Evolutionary conservation across 768 basidiomycete species (phyloP), one percentile per base, ranked within the genome.

Genomic region (Pleurotus cornucopiae): DNA sequence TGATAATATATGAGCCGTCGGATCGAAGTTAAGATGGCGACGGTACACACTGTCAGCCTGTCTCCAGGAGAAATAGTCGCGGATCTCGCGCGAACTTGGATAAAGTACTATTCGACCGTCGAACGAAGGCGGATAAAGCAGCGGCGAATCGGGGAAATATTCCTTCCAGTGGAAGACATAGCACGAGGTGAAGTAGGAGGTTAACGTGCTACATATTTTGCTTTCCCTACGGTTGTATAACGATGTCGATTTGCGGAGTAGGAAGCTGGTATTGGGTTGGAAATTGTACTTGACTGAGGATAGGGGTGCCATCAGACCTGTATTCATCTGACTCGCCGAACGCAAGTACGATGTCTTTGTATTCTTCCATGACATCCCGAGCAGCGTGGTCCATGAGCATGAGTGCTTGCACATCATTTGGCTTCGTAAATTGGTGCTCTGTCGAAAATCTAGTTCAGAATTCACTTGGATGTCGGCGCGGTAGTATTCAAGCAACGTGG

Each of bases 321-420:
- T 85, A 98, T 71, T 99, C 97, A 68, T 99, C 97, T 16, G 94
- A 97, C 74, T 99, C 91, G 1, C 97, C 97, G 66, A 95, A 98
- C 0, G 80, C 97, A 16, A 97, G 77, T 11, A 91, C 75, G 56
- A 97, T 82, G 66, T 97, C 95, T 37, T 83, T 80, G 64, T 88
- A 87, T 64, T 88, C 85, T 26, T 84, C 74, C 91, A 99, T 91
- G 43, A 94, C 76, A 46, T 80, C 76, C 61, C 74, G 77, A 0
- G 97, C 97, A 1, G 94, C 93, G 55, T 83, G 80, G 66, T 99
- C 94, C 95, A 98, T 98, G 44, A 99, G 81, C 58, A 84, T 68
- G 5, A 99, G 76, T 0, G 94, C 97, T 11, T 88, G 82, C 49
- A 78, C 69, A 70, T 99, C 97, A 69, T 98, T 99, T 1, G 97